Percentiles rank a stretch among this genome's conserved stretches.
Conservation (phyloP, 2,329 filamentous ascomycete species). For the Periglandula ipomoeae region DNA sequence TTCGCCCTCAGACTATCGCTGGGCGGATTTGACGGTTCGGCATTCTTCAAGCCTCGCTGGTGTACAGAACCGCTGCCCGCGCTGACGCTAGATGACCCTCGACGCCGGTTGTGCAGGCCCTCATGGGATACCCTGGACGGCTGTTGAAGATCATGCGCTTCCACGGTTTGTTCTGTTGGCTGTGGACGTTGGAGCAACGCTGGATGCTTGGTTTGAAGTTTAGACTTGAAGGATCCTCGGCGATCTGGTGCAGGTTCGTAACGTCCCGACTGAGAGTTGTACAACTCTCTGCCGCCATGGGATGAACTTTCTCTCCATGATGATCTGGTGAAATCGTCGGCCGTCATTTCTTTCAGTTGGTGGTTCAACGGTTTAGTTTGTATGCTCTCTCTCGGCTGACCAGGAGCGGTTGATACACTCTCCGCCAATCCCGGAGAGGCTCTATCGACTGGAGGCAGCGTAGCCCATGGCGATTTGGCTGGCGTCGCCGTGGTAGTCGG, state of each 20-base stretch:
- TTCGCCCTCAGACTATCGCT: constrained; percentile 35
- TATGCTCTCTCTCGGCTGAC: constrained; percentile 45
- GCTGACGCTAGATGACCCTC: constrained; percentile 86
- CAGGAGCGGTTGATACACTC: constrained; percentile 34
- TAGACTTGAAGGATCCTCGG: constrained; percentile 58
- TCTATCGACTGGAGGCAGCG: constrained; percentile 76
- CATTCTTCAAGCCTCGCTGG: constrained; percentile 42
- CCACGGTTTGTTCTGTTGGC: constrained; percentile 58
- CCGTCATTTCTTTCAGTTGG: constrained; percentile 71
- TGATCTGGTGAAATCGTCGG: constrained; percentile 84
- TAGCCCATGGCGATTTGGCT: constrained; percentile 85
- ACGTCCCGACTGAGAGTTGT: constrained; percentile 88
- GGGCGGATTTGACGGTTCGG: constrained; percentile 30
- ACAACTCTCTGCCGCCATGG: constrained; percentile 65
- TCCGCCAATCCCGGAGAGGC: constrained; percentile 61
- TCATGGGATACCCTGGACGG: constrained; percentile 61
- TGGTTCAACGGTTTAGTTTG: constrained; percentile 43
- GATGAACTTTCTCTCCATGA: constrained; percentile 65
- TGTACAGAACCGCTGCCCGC: constrained; percentile 67
- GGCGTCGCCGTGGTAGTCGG: constrained; percentile 58
- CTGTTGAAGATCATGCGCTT: constrained; percentile 82
- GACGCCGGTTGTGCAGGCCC: constrained; percentile 61
- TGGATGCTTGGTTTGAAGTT: constrained; percentile 60
- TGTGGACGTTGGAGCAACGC: constrained; percentile 68
- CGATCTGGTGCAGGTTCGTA: constrained; percentile 84